These are phyloP conservation scores for Darksidea phi DNA, from an alignment of 495 filamentous ascomycete species.

Conservation along the genomic window DNA sequence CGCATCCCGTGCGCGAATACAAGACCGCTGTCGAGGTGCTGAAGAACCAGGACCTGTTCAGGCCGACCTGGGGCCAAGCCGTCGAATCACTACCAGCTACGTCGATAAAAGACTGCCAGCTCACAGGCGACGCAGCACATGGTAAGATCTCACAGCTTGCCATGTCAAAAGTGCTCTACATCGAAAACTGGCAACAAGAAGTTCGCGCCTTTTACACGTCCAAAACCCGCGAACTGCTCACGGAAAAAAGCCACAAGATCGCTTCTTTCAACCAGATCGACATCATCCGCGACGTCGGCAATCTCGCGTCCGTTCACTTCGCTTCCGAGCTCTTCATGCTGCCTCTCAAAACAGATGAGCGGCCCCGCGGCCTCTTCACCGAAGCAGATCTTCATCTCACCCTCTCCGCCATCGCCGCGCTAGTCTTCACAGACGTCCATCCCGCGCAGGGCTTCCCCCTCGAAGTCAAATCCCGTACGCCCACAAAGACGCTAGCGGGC, in stretches of 20 bases:
- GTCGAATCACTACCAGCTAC: constrained; percentile 53
- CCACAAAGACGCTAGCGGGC: constrained; percentile 38
- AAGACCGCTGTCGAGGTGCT: constrained; percentile 52
- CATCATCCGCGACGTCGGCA: constrained; percentile 63
- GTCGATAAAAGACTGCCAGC: constrained; percentile 53
- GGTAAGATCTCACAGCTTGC: constrained; percentile 52
- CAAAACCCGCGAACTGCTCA: constrained; percentile 53
- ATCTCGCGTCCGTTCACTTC: constrained; percentile 60
- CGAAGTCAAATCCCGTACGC: constrained; percentile 51
- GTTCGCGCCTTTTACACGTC: constrained; percentile 55
- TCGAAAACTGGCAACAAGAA: constrained; percentile 51
- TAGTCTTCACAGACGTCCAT: constrained; percentile 66
- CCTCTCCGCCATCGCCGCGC: constrained; percentile 59
- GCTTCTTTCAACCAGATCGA: constrained; percentile 59
- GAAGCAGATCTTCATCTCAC: constrained; percentile 60
- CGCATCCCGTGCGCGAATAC: constrained; percentile 51
- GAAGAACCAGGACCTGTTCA: constrained; percentile 52
- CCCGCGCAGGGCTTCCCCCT: constrained; percentile 62
- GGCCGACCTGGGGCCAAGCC: constrained; percentile 56
- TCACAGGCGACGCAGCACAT: constrained; percentile 52
- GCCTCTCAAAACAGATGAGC: constrained; percentile 61
- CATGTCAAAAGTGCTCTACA: constrained; percentile 51
- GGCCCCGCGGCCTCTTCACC: constrained; percentile 56
- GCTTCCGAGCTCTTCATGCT: constrained; percentile 62
- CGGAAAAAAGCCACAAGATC: constrained; percentile 52